phyloP scores from a whole-genome alignment of 352 stramenopile species.

The Globisporangium irregulare region DNA sequence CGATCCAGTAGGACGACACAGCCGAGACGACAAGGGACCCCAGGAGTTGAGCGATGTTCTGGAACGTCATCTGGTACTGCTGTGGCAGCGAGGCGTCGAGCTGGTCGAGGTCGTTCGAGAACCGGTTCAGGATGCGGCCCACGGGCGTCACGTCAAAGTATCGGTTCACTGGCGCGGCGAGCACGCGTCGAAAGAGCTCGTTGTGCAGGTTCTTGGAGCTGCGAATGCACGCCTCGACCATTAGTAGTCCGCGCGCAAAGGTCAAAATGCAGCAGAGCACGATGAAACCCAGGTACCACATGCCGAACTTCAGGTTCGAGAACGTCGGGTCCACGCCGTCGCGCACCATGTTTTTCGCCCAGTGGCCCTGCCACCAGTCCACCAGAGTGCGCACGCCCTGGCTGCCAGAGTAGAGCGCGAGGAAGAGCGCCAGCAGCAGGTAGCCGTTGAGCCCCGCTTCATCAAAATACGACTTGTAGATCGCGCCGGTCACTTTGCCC shows the following conservation, averaged over 20 bases:
- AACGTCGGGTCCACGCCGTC: slow-evolving; percentile 31
- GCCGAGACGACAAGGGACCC: slow-evolving; percentile 23
- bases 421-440: background rate
- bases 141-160: slow-evolving; percentile 61
- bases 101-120: slow-evolving; percentile 50
- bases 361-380: slow-evolving; percentile 39
- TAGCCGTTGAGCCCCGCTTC: slow-evolving; percentile 28
- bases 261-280: slow-evolving; percentile 22
- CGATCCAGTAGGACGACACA: slow-evolving; percentile 16
- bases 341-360: slow-evolving; percentile 27
- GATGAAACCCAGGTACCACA: slow-evolving; percentile 43
- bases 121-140: slow-evolving; percentile 46
- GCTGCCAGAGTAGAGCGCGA: background rate
- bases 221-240: slow-evolving; percentile 31
- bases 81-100: slow-evolving; percentile 37
- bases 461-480: slow-evolving; percentile 41
- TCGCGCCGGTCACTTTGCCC: slow-evolving; percentile 22
- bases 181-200: slow-evolving; percentile 34
- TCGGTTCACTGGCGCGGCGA: slow-evolving; percentile 35
- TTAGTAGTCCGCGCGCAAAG: slow-evolving; percentile 21
- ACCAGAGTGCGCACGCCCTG: slow-evolving; percentile 22
- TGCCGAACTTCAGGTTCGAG: slow-evolving; percentile 20
- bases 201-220: slow-evolving; percentile 29
- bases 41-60: slow-evolving; percentile 22
- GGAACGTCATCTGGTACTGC: slow-evolving; percentile 32